Conservation (phyloP, 441 rosid species). For the Arabidopsis hybrid region DNA sequence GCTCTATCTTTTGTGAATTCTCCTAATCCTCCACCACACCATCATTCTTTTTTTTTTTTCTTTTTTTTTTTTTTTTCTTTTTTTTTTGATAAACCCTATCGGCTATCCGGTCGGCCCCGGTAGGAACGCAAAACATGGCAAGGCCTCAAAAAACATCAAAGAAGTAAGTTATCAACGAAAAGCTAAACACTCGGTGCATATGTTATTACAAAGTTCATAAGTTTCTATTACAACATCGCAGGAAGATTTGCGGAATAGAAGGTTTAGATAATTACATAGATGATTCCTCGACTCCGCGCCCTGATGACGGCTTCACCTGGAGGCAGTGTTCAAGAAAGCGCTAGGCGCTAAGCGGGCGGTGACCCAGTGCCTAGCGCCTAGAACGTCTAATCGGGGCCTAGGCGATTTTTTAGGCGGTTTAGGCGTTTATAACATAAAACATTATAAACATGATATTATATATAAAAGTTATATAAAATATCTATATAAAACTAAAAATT, state of each 20-base stretch:
- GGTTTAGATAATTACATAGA: not conserved
- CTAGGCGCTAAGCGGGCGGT: too few species aligned
- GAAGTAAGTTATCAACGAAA: not conserved
- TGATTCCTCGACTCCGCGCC: slow-evolving; percentile 9
- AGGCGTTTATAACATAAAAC: too few species aligned
- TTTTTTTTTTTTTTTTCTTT: too few species aligned
- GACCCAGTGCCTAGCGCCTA: too few species aligned
- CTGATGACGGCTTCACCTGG: slow-evolving; percentile 12
- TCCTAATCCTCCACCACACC: not conserved
- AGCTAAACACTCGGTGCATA: not conserved
- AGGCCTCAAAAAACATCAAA: not conserved
- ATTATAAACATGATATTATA: too few species aligned
- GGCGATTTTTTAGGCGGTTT: too few species aligned
- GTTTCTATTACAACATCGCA: not conserved
- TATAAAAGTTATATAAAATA: too few species aligned
- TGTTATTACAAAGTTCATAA: not conserved
- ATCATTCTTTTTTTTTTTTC: slow-evolving; percentile 4
- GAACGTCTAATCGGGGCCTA: too few species aligned
- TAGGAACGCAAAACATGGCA: not conserved
- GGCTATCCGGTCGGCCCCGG: too few species aligned
- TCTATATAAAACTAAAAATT: too few species aligned
- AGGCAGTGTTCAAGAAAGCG: too few species aligned
- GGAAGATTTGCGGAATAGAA: not conserved
- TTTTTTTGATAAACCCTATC: too few species aligned
- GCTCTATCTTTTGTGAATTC: not conserved